A percentile compares a stretch with the other conserved stretches of the same genome.
Evolutionary conservation across 768 basidiomycete genomes (phyloP).

Genomic region (Amanita rubescens): DNA sequence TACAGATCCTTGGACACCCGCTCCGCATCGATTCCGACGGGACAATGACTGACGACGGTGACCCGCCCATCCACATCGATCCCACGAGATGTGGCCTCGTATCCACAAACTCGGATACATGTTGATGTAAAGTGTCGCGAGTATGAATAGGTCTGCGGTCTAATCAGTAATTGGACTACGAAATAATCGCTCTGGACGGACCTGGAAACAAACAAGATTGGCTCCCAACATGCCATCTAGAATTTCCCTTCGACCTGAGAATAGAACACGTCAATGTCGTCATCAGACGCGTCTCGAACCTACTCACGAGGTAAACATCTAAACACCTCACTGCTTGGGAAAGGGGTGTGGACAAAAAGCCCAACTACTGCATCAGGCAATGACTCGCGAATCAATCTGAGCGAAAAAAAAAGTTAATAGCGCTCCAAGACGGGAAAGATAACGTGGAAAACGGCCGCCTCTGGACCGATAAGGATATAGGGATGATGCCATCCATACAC

Average conservation of each 20-base stretch:
- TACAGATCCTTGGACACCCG: slow-evolving; percentile 78
- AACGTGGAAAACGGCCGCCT: slow-evolving; percentile 7
- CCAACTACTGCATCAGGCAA: slow-evolving; percentile 70
- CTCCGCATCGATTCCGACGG: slow-evolving; percentile 92
- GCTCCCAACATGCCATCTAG: slow-evolving; percentile 98
- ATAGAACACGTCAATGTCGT: not conserved
- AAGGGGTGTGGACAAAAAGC: slow-evolving; percentile 96
- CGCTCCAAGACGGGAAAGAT: not conserved
- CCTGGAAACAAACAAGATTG: slow-evolving; percentile 93
- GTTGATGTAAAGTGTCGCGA: slow-evolving; percentile 91
- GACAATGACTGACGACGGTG: slow-evolving; percentile 79
- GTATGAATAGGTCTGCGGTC: slow-evolving; percentile 77
- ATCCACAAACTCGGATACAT: slow-evolving; percentile 93
- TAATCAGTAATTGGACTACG: not conserved
- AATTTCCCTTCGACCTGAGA: slow-evolving; percentile 79
- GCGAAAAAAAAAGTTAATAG: not conserved
- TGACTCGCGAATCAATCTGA: slow-evolving; percentile 62
- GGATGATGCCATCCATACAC: not conserved
- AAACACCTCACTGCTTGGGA: slow-evolving; percentile 96
- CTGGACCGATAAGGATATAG: not conserved
- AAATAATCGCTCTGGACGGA: slow-evolving; percentile 15
- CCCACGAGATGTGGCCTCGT: slow-evolving; percentile 64
- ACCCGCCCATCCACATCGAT: slow-evolving; percentile 89
- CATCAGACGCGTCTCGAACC: not conserved
- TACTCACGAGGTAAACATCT: slow-evolving; percentile 80